Conservation (phyloP, 352 stramenopile species). For the Phytophthora vignae region DNA sequence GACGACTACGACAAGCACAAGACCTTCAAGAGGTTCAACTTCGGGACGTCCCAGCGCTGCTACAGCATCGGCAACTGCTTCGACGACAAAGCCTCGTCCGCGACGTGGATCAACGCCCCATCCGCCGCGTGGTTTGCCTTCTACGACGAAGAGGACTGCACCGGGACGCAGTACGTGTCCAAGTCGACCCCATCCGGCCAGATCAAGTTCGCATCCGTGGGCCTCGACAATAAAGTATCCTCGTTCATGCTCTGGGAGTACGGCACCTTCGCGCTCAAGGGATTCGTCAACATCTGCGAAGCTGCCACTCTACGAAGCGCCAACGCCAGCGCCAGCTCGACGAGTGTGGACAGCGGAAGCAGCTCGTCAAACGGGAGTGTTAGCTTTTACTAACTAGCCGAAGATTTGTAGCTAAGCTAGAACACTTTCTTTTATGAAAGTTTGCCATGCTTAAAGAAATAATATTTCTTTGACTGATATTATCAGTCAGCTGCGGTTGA, state of each 20-base stretch:
- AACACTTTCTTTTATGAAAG: background rate
- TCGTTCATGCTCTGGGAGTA: constrained; percentile 46
- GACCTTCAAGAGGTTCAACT: constrained; percentile 38
- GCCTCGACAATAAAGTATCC: constrained; percentile 34
- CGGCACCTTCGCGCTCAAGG: constrained; percentile 12
- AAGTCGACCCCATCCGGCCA: constrained; percentile 6
- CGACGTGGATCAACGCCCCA: constrained; percentile 30
- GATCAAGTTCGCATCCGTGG: constrained; percentile 27
- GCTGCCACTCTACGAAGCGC: background rate
- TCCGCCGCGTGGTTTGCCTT: constrained; percentile 25
- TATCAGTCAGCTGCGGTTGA: no score
- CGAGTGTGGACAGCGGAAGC: background rate
- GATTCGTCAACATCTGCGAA: constrained; percentile 30
- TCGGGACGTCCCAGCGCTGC: constrained; percentile 32
- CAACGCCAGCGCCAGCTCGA: background rate
- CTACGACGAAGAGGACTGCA: constrained; percentile 31
- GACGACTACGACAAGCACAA: constrained; percentile 35
- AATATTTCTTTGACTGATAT: no score
- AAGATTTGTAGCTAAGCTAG: background rate
- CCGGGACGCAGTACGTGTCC: constrained; percentile 16
- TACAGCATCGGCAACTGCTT: constrained; percentile 36
- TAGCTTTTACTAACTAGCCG: background rate
- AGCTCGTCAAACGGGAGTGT: background rate
- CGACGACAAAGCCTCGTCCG: constrained; percentile 30
- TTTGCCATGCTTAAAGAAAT: no score